Evolutionary conservation across 2,329 filamentous ascomycete genomes (phyloP), one percentile per base, ranked within the genome.

Genomic region (Pseudocercospora cruenta): DNA sequence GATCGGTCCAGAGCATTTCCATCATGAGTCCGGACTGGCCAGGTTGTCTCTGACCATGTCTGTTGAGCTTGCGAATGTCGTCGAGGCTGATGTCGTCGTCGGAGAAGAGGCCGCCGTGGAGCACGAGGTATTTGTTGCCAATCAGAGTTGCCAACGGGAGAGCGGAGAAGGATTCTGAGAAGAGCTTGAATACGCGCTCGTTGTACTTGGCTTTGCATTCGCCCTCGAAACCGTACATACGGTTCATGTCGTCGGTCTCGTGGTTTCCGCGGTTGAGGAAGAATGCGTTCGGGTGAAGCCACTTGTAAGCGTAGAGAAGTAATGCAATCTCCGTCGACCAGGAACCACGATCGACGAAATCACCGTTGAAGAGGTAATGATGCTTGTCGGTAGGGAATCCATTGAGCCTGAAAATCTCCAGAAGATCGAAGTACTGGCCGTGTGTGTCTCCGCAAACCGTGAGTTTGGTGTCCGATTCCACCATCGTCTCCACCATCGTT

Each of bases 1-100:
- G 95, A 77, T 99, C 95, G 0, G 95, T 98, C 95, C 95, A 99
- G 55, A 99, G 87, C 95, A 99, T 99, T 81, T 99, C 95, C 95
- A 99, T 99, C 95, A 99, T 99, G 74, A 99, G 82, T 14, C 95
- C 95, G 58, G 91, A 83, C 79, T 99, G 95, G 33, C 95, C 95
- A 2, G 95, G 94, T 76, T 98, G 94, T 68, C 92, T 87, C 81
- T 98, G 95, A 78, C 87, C 89, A 81, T 97, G 94, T 71, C 94
- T 86, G 80, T 98, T 90, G 65, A 98, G 84, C 81, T 96, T 96
- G 71, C 95, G 88, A 72, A 99, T 96, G 77, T 99, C 94, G 72
- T 98, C 92, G 60, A 99, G 83, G 0, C 92, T 94, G 69, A 94
- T 86, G 72, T 92, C 95, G 80, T 99, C 95, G 76, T 98, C 91